Evolutionary conservation across 495 filamentous ascomycete species (phyloP), one percentile per base, ranked within the genome.

Genomic region (Trichoderma orchidacearum): DNA sequence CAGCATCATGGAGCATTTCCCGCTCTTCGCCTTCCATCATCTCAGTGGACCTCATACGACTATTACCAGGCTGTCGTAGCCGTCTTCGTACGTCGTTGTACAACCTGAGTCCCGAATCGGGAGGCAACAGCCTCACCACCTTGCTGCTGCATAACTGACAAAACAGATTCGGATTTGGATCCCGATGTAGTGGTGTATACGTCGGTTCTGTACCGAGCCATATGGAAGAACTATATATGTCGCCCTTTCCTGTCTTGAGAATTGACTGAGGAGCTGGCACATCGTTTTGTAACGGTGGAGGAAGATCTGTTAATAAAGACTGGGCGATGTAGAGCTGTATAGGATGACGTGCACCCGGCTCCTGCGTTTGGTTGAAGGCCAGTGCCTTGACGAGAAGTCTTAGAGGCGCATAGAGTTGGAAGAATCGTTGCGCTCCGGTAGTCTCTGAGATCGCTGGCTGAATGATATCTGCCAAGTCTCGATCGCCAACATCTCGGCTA

Each of bases 91-190:
- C 80, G 8, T 63, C 53, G 36, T 68, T 66, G 60, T 92, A 92
- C 15, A 95, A 62, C 4, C 60, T 59, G 28, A 70, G 64, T 3
- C 93, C 92, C 9, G 70, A 65, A 1, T 63, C 59, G 0, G 90
- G 90, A 12, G 73, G 63, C 35, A 87, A 72, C 11, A 97, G 60
- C n/a, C 91, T 72, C 38, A 95, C 77, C 1, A 71, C 65, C 64
- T 98, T 98, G 59, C 62, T 67, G 3, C 90, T 82, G 5, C 80
- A 79, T 17, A 98, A 67, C 68, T 98, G 93, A 34, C 87, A 80
- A 66, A 97, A 95, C 0, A 96, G 63, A 64, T 98, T 98, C 7
- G 89, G 89, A 61, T 98, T 98, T 0, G 93, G 93, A 64, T 98
- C 93, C 21, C 84, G 77, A 70, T 98, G 93, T 9, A 94, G 76